Percentiles rank a stretch among this genome's conserved stretches.
These are phyloP conservation scores for Pleoardoris graminearum DNA, from an alignment of 2,329 filamentous ascomycete species.

Conservation along the genomic window DNA sequence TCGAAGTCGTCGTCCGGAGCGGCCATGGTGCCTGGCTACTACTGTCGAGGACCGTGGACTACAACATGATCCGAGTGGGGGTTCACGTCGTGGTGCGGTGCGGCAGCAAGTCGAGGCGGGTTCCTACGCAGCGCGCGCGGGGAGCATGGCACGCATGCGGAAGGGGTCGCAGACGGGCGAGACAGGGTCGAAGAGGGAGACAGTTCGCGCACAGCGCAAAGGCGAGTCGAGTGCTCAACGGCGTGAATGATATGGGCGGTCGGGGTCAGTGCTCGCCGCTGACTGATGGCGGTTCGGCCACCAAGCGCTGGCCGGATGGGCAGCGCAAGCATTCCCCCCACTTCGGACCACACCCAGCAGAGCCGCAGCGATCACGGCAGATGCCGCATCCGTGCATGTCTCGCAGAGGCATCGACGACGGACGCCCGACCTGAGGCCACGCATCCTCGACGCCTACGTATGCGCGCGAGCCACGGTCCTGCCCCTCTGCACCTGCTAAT, in stretches of 20 bases:
- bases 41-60: slow-evolving; percentile 7
- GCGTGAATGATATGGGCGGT: slow-evolving; percentile 3
- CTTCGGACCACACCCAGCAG: too few relatives aligned
- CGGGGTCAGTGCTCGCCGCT: slow-evolving; percentile 12
- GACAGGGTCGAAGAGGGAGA: background rate
- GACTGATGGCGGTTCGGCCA: slow-evolving; percentile 12
- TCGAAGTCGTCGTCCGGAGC: slow-evolving; percentile 13
- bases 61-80: slow-evolving; percentile 15
- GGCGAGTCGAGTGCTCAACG: background rate
- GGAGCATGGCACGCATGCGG: background rate
- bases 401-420: background rate
- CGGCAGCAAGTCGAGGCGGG: background rate
- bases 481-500: background rate
- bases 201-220: background rate
- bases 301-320: background rate
- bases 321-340: too few relatives aligned
- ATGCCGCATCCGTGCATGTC: background rate
- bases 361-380: background rate
- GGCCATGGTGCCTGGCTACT: slow-evolving; percentile 23
- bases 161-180: background rate
- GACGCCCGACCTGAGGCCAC: too few relatives aligned
- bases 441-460: too few relatives aligned
- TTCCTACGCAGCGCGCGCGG: background rate
- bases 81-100: background rate
- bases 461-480: background rate